phyloP scores from a whole-genome alignment of 768 basidiomycete genomes.

The Ramaria sp. region DNA sequence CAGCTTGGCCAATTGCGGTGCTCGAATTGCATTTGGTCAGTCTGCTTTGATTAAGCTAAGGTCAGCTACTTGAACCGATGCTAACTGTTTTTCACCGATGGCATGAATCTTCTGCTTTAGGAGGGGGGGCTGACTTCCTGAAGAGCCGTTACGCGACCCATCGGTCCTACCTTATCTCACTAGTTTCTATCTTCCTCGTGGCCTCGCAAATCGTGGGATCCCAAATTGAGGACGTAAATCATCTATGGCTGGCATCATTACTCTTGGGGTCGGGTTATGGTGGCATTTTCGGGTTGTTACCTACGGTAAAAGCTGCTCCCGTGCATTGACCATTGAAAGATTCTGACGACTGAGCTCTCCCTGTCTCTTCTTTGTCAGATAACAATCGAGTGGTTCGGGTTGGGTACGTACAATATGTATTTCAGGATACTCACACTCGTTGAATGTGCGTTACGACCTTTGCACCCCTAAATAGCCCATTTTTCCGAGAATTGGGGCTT shows the following conservation, averaged over 20 bases:
- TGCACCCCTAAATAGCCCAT: conserved; percentile 31
- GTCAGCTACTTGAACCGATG: conserved; percentile 27
- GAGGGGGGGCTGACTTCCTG: conserved; percentile 55
- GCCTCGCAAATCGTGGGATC: conserved; percentile 58
- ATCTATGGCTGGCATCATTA: conserved; percentile 54
- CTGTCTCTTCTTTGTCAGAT: conserved; percentile 21
- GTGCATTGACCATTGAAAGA: background rate
- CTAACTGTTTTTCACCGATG: conserved; percentile 19
- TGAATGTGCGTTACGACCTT: background rate
- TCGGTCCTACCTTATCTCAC: conserved; percentile 53
- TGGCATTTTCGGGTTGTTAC: conserved; percentile 24
- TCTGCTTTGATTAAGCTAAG: conserved; percentile 35
- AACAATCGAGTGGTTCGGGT: conserved; percentile 53
- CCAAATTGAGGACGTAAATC: conserved; percentile 41
- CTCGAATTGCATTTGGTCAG: conserved; percentile 67
- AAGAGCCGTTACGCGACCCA: conserved; percentile 49
- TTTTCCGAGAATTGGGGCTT: conserved; percentile 86
- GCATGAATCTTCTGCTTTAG: conserved; percentile 21
- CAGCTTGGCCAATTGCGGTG: conserved; percentile 72
- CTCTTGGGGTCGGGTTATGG: conserved; percentile 46
- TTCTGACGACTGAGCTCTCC: background rate
- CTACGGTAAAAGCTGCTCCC: conserved; percentile 18
- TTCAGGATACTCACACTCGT: background rate
- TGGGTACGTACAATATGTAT: conserved; percentile 40
- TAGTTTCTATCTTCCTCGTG: conserved; percentile 60